Base-by-base conservation (phyloP, 495 filamentous ascomycete genomes). In the Neurospora hispaniola region DNA sequence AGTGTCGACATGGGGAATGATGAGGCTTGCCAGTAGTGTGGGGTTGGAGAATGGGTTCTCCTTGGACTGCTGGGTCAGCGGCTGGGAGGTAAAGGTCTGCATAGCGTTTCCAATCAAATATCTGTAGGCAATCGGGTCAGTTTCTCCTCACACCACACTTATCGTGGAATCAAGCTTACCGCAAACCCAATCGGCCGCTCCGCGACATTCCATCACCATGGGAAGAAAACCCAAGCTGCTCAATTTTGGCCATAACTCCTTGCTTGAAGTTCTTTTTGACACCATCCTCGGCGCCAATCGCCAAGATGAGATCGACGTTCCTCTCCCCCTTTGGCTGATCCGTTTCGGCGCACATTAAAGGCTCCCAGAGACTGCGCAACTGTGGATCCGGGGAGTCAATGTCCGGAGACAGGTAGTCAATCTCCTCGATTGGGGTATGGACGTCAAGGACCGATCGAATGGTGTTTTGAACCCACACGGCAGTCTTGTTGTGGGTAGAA, bases 101-200 rank as follows among this genome's bases (percentile, higher is more conserved):
- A 86, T 86, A 39, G 81, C 81, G 69, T 76, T 84, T n/a, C 83
- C 84, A 68, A 85, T 84, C 42, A 86, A 80, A 43, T 79, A 82
- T 70, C 84, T 86, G 48, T 9, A 4, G 23, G 14, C 10, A 46
- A 16, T 10, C 27, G 16, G 20, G 31, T 39, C 35, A 35, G 18
- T 46, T 41, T 14, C 12, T 12, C 20, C 16, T 43, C 16, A n/a
- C 9, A 8, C 35, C 27, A 4, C 8, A 5, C 2, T 54, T 40
- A 31, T 44, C 20, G 6, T 16, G 23, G 12, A 31, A 8, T 4
- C 27, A 72, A 54, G 20, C 81, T 66, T 79, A 85, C 85, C 83
- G 81, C 31, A 86, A 69, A 68, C 83, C 80, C 41, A 86, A 71
- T 9, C 80, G 81, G 7, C 83, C 84, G 41, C 80, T 84, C 27